Base-by-base conservation (phyloP, 106 monocot genomes). In the Dendrobium nobile region DNA sequence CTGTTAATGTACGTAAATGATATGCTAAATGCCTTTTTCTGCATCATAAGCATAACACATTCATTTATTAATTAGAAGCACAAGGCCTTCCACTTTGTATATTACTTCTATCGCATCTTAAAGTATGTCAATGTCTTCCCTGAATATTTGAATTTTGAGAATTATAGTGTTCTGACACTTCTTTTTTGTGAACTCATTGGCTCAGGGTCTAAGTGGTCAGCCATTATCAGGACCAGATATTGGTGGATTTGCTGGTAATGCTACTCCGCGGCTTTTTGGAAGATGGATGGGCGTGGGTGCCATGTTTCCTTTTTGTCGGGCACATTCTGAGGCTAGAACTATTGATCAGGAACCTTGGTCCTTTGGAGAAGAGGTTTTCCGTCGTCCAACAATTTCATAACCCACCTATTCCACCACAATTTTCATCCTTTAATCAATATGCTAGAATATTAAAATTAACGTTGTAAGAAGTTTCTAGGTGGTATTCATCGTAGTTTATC, bases 231-330 rank as follows among this genome's bases (percentile, higher is more conserved):
- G 92, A 42, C 92, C 92, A 28, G 92, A 93, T 87, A 90, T 93
- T 84, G 92, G 92, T 45, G 92, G 92, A 2, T 93, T 93, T 82
- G 90, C 88, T 79, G 92, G 92, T 55, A 85, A 93, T 85, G 92
- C 92, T 58, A 88, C 90, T 27, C 86, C 92, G n/a, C 88, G 80
- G 78, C 88, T 93, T 79, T 93, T 93, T 79, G 97, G 91, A 61
- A 90, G 97, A 88, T 98, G 97, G 97, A 94, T 98, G 94, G 97
- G 92, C 79, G 26, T 98, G 7, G 92, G 94, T 44, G 81, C 97
- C 37, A 82, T 98, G 87, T 94, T 98, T 88, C 97, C 97, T 24
- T 98, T 98, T 76, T 94, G 87, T 75, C 92, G 97, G 79, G 97
- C 88, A 55, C 97, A 98, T 82, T 86, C 92, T 73, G 94, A 98